Conservation (phyloP, 2,329 filamentous ascomycete genomes). For the Rutstroemia sp. region DNA sequence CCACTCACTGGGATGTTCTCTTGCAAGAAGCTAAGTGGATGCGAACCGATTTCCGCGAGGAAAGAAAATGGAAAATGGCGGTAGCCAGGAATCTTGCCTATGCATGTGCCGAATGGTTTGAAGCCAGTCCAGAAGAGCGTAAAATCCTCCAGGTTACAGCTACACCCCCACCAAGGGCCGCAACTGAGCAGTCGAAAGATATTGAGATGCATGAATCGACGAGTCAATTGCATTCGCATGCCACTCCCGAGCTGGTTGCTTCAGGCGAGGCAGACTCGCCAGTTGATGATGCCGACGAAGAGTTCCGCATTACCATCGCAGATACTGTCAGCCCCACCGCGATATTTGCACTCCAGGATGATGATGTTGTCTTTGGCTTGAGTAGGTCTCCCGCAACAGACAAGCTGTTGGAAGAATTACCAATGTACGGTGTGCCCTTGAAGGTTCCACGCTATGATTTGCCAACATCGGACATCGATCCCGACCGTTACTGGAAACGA, state of each 20-base stretch:
- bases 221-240: slow-evolving; percentile 33
- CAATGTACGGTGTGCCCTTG: slow-evolving; percentile 64
- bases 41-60: slow-evolving; percentile 90
- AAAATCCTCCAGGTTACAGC: slow-evolving; percentile 61
- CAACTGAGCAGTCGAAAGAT: slow-evolving; percentile 26
- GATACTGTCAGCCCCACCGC: slow-evolving; percentile 60
- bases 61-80: slow-evolving; percentile 86
- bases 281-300: slow-evolving; percentile 36
- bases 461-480: slow-evolving; percentile 50
- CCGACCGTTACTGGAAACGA: slow-evolving; percentile 66
- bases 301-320: slow-evolving; percentile 25
- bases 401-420: slow-evolving; percentile 71
- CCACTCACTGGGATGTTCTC: slow-evolving; percentile 78
- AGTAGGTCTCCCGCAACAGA: slow-evolving; percentile 68
- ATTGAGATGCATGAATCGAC: slow-evolving; percentile 28
- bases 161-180: slow-evolving; percentile 36
- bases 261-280: slow-evolving; percentile 54
- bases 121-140: slow-evolving; percentile 55
- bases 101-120: slow-evolving; percentile 78
- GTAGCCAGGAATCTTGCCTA: slow-evolving; percentile 72
- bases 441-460: slow-evolving; percentile 51
- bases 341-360: slow-evolving; percentile 74
- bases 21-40: slow-evolving; percentile 96
- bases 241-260: slow-evolving; percentile 61
- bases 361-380: slow-evolving; percentile 75